A percentile compares a stretch with the other conserved stretches of the same genome.
Conservation (phyloP, 163 green algal species). For the Coccomyxa subellipsoidea region DNA sequence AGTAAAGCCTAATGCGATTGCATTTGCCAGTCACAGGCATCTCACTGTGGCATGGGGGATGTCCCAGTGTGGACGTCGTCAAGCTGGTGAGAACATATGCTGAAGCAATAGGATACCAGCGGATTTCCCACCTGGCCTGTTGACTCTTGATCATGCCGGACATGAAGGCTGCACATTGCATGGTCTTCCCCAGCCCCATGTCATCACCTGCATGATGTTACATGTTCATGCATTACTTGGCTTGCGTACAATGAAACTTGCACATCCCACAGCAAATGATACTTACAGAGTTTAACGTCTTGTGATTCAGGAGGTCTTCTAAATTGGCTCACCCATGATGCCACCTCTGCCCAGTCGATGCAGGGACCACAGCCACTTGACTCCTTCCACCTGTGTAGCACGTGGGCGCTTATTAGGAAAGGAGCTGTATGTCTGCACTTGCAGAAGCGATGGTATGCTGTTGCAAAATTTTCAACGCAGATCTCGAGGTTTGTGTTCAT, state of each 20-base stretch:
- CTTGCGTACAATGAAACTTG: background rate
- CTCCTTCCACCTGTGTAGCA: conserved; percentile 53
- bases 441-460: background rate
- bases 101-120: no score
- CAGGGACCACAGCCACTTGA: conserved; percentile 76
- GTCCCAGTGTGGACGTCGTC: no score
- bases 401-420: background rate
- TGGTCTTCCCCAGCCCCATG: conserved; percentile 73
- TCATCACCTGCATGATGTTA: conserved; percentile 45
- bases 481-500: no score
- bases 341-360: conserved; percentile 46
- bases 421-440: background rate
- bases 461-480: no score
- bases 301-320: no score
- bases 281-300: no score
- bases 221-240: background rate
- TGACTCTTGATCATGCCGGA: conserved; percentile 46
- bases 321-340: conserved; percentile 63
- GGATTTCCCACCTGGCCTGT: conserved; percentile 18
- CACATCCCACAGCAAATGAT: no score
- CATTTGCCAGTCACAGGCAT: no score
- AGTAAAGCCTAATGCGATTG: no score
- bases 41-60: no score
- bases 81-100: no score
- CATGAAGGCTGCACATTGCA: conserved; percentile 79